Evolutionary conservation across 2,329 filamentous ascomycete species (phyloP), one percentile per base, ranked within the genome.

Genomic region (Alternaria brassicae): DNA sequence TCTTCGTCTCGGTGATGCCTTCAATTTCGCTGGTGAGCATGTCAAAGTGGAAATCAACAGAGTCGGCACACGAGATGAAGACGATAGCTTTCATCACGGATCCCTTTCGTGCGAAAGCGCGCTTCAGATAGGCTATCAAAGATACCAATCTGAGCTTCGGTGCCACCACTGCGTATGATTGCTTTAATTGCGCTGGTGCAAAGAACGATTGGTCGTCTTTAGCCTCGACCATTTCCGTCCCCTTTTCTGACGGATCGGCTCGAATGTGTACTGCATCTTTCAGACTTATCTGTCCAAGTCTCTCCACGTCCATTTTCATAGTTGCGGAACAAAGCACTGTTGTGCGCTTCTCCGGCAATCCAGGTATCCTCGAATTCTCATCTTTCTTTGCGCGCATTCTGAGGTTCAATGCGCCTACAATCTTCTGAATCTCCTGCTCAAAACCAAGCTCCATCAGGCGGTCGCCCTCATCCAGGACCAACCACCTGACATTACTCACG

Each of bases 361-460:
- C 82, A 17, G 85, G 85, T 4, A 86, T 86, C 36, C 89, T 82
- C 2, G 81, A 78, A 4, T 88, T 87, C 36, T 85, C 84, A 28
- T 86, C 87, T 55, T 84, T 86, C 56, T 85, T 84, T 36, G 84
- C 82, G 19, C 90, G 76, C 28, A 82, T 79, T 55, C 89, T 85
- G 42, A 88, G 81, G 62, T 93, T 89, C 56, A 98, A 86, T 62
- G 90, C 90, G 55, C 87, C 84, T 15, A 99, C 91, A 65, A 97
- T 94, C 61, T 89, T 91, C 73, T 91, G 91, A 60, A 99, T 87
- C 72, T 98, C 94, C 53, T 97, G 89, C 78, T 98, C 95, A 68
- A 99, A 99, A 0, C 95, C 95, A 72, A 98, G 85, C 74, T 99
- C 95, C 94, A 99, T 97, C 75, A 99, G 82, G n/a, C 95, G 87